Percentiles rank a stretch among this genome's conserved stretches.
Evolutionary conservation across 306 rosid genomes (phyloP).

Genomic region (Inga laurina): DNA sequence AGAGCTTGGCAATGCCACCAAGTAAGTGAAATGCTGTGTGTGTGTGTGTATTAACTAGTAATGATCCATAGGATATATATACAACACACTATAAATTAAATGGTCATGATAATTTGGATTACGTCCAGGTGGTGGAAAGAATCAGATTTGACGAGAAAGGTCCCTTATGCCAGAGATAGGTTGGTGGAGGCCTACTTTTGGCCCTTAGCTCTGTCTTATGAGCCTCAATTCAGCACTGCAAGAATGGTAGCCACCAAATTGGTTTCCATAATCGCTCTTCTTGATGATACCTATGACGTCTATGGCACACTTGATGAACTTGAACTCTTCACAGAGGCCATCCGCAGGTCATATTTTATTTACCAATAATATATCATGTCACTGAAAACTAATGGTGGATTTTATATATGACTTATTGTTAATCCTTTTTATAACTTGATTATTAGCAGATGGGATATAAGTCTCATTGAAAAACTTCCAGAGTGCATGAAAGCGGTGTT

Average conservation of each 20-base stretch:
- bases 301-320: conserved; percentile 36
- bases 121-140: conserved; percentile 42
- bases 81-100: too few species aligned
- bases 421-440: too few species aligned
- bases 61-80: too few species aligned
- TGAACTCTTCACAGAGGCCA: background rate
- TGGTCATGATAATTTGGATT: background rate
- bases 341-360: background rate
- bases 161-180: conserved; percentile 37
- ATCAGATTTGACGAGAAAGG: background rate
- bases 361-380: background rate
- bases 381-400: too few species aligned
- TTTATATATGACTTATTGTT: too few species aligned
- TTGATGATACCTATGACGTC: conserved; percentile 42
- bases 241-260: conserved; percentile 27
- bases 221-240: conserved; percentile 19
- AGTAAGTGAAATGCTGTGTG: too few species aligned
- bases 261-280: background rate
- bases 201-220: conserved; percentile 22
- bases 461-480: too few species aligned
- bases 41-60: too few species aligned
- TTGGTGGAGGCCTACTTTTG: conserved; percentile 32
- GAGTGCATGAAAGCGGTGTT: too few species aligned
- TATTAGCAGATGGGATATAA: too few species aligned
- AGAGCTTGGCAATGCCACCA: too few species aligned